A percentile compares a stretch with the other conserved stretches of the same genome.
Conservation (phyloP, 768 basidiomycete genomes). For the Macrolepiota albuminosa region DNA sequence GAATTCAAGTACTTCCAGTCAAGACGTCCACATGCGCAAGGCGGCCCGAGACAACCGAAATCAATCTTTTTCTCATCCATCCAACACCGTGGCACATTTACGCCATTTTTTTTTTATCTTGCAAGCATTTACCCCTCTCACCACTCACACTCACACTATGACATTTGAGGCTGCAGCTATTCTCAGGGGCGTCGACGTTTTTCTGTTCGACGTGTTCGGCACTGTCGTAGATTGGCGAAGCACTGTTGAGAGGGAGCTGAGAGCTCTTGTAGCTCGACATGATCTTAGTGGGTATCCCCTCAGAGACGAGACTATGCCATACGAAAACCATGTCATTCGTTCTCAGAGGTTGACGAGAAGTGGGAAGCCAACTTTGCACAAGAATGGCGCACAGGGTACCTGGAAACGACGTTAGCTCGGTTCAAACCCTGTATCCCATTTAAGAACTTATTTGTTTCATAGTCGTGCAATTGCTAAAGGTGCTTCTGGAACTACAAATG, state of each 20-base stretch:
- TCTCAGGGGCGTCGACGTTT: constrained; percentile 31
- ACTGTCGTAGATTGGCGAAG: constrained; percentile 46
- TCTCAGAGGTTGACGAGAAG: constrained; percentile 21
- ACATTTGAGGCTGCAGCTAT: not conserved
- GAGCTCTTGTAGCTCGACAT: constrained; percentile 17
- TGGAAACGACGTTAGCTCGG: constrained; percentile 29
- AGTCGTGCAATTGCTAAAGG: constrained; percentile 42
- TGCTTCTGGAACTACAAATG: constrained; percentile 41
- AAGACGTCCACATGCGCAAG: not conserved
- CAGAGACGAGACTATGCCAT: not conserved
- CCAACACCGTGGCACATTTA: not conserved
- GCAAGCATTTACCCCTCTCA: not conserved
- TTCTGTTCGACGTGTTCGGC: constrained; percentile 47
- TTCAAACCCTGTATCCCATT: not conserved
- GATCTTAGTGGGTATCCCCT: not conserved
- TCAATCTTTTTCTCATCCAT: not conserved
- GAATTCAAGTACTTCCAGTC: not conserved
- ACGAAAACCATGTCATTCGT: not conserved
- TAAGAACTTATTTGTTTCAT: not conserved
- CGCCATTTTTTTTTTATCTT: not conserved
- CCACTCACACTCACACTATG: not conserved
- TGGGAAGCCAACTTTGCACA: constrained; percentile 44
- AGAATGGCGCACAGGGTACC: constrained; percentile 55
- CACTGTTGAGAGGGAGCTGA: constrained; percentile 27
- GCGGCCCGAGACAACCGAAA: not conserved